These are phyloP conservation scores for Aristolochia contorta DNA, from an alignment of 164 flowering plant species.

Conservation along the genomic window DNA sequence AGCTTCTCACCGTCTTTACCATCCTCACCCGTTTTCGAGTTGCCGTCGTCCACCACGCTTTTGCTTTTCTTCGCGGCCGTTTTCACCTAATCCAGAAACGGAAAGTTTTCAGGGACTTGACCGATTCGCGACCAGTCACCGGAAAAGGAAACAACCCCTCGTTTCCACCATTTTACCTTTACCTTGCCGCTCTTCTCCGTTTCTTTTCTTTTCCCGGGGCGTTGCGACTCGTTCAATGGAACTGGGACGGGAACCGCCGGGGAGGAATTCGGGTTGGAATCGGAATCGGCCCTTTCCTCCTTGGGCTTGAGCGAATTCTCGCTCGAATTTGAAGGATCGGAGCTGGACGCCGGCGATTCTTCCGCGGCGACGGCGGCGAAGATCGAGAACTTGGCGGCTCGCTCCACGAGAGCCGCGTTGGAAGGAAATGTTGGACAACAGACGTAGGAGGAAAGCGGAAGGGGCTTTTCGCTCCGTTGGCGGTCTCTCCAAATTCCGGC, in stretches of 20 bases:
- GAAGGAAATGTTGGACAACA: slow-evolving; percentile 31
- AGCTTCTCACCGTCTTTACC: slow-evolving; percentile 38
- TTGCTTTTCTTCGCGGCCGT: slow-evolving; percentile 47
- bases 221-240: slow-evolving; percentile 17
- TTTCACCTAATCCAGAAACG: slow-evolving; percentile 32
- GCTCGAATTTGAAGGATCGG: slow-evolving; percentile 29
- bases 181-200: slow-evolving; percentile 50
- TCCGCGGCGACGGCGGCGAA: slow-evolving; percentile 29
- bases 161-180: not conserved
- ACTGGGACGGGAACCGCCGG: slow-evolving; percentile 28
- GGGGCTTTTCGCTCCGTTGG: slow-evolving; percentile 3
- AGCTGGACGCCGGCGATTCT: slow-evolving; percentile 27
- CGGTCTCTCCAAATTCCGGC: slow-evolving; percentile 9
- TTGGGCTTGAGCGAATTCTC: slow-evolving; percentile 33
- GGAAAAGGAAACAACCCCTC: slow-evolving; percentile 11
- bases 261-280: slow-evolving; percentile 27
- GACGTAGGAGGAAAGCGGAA: slow-evolving; percentile 9
- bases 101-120: slow-evolving; percentile 2
- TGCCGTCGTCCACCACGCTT: slow-evolving; percentile 22
- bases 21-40: slow-evolving; percentile 5
- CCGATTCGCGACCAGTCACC: slow-evolving; percentile 3
- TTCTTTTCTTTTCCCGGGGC: slow-evolving; percentile 56
- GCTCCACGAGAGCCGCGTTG: slow-evolving; percentile 33
- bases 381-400: slow-evolving; percentile 44
- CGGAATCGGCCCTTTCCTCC: slow-evolving; percentile 43